phyloP scores from a whole-genome alignment of 2,329 filamentous ascomycete species.

The Paecilomyces niveus region DNA sequence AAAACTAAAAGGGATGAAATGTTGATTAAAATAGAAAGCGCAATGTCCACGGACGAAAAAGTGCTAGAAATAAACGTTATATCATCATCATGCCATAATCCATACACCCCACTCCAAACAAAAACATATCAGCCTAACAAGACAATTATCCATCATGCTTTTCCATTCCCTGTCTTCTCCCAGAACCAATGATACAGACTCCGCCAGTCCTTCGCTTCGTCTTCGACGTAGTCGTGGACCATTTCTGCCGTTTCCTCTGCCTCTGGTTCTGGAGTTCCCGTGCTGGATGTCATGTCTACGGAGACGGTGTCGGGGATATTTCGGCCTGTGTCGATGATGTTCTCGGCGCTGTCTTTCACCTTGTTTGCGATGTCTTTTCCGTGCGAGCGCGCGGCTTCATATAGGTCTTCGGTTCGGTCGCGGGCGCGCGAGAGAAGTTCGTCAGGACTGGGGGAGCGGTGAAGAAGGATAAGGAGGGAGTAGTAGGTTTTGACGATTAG shows the following conservation, averaged over 20 bases:
- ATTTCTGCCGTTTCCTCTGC: slow-evolving; percentile 39
- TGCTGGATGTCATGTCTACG: slow-evolving; percentile 21
- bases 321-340: slow-evolving; percentile 14
- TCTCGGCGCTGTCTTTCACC: slow-evolving; percentile 1
- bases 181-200: slow-evolving; percentile 37
- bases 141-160: background rate
- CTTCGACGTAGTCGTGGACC: slow-evolving; percentile 40
- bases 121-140: background rate
- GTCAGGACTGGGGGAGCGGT: slow-evolving; percentile 37
- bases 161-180: slow-evolving; percentile 31
- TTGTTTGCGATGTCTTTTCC: slow-evolving; percentile 30
- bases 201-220: slow-evolving; percentile 33
- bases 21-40: no score
- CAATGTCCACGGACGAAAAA: no score
- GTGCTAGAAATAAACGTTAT: no score
- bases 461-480: slow-evolving; percentile 46
- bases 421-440: slow-evolving; percentile 33
- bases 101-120: no score
- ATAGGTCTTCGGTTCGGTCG: slow-evolving; percentile 34
- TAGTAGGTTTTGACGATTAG: slow-evolving; percentile 68
- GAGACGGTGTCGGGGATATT: slow-evolving; percentile 17
- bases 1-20: no score
- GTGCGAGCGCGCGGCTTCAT: slow-evolving; percentile 32
- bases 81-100: no score
- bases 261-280: slow-evolving; percentile 12